Evolutionary conservation across 345 rosid genomes (phyloP).

Genomic region (Limnanthes douglasii): DNA sequence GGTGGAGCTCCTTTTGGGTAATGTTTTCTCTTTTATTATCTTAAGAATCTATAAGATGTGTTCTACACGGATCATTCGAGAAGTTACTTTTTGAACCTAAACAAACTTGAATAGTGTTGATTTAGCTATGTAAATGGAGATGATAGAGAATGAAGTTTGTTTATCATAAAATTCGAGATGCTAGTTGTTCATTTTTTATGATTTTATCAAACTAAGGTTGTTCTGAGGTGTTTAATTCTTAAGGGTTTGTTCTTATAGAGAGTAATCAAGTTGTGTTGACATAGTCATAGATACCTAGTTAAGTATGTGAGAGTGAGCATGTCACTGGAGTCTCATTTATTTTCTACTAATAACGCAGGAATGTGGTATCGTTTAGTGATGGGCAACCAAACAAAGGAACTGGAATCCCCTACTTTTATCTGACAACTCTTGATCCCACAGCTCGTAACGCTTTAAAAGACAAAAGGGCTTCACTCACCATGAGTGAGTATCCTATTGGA

Average conservation of each 20-base stretch:
- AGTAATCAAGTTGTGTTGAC: neutral
- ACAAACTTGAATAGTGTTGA: no score
- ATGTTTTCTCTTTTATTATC: slow-evolving; percentile 1
- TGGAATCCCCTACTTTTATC: slow-evolving; percentile 86
- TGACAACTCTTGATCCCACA: slow-evolving; percentile 92
- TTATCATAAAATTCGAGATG: neutral
- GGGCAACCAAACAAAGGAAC: slow-evolving; percentile 47
- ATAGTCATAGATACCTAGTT: neutral
- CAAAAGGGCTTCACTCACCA: slow-evolving; percentile 54
- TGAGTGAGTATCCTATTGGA: slow-evolving; percentile 81
- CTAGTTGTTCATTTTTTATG: neutral
- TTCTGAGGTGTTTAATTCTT: neutral
- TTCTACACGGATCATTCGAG: neutral
- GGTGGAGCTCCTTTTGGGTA: slow-evolving; percentile 88
- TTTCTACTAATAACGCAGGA: slow-evolving; percentile 22
- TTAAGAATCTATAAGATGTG: no score
- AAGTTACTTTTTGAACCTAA: no score
- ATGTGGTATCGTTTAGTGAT: slow-evolving; percentile 84
- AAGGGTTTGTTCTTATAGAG: neutral
- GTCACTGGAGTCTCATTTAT: neutral
- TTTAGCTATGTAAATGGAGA: no score
- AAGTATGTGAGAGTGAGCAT: no score
- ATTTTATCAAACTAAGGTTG: neutral
- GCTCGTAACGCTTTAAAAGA: slow-evolving; percentile 68
- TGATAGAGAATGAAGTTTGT: no score